phyloP scores from a whole-genome alignment of 2,329 filamentous ascomycete genomes.

The Penicillium italicum region DNA sequence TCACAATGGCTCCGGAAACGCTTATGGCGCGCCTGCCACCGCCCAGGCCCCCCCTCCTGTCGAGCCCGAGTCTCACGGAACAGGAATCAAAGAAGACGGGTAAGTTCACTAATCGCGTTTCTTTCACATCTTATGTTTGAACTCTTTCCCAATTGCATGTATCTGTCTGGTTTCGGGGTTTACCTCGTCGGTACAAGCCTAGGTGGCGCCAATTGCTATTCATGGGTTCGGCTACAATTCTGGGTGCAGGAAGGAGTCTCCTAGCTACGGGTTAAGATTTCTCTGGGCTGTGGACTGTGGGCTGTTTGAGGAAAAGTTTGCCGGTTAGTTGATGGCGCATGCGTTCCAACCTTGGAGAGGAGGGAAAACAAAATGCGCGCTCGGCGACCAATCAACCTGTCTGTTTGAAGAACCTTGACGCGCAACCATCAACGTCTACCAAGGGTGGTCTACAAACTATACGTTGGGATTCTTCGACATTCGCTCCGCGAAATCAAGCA shows the following conservation, averaged over 20 bases:
- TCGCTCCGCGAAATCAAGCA: background rate
- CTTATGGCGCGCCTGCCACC: slow-evolving; percentile 24
- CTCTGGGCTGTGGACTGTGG: background rate
- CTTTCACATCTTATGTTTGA: slow-evolving; percentile 17
- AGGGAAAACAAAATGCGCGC: background rate
- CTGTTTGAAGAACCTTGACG: background rate
- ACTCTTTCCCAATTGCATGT: slow-evolving; percentile 5
- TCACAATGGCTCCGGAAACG: slow-evolving; percentile 27
- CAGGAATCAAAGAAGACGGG: slow-evolving; percentile 80
- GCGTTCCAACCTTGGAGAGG: background rate
- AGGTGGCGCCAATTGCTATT: slow-evolving; percentile 20
- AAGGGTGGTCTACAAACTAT: background rate
- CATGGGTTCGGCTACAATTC: slow-evolving; percentile 8
- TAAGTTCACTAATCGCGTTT: slow-evolving; percentile 55
- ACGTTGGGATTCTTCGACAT: background rate
- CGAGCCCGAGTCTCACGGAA: slow-evolving; percentile 38
- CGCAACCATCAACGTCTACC: background rate
- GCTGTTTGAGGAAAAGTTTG: background rate
- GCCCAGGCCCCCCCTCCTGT: slow-evolving; percentile 18
- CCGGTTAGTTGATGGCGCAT: background rate
- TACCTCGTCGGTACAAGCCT: slow-evolving; percentile 5
- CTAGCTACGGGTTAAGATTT: background rate
- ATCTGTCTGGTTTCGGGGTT: slow-evolving; percentile 9
- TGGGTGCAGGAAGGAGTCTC: slow-evolving; percentile 7
- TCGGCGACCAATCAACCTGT: background rate